Conservation (phyloP, 805 yeast genomes). For the Pichia manshurica region DNA sequence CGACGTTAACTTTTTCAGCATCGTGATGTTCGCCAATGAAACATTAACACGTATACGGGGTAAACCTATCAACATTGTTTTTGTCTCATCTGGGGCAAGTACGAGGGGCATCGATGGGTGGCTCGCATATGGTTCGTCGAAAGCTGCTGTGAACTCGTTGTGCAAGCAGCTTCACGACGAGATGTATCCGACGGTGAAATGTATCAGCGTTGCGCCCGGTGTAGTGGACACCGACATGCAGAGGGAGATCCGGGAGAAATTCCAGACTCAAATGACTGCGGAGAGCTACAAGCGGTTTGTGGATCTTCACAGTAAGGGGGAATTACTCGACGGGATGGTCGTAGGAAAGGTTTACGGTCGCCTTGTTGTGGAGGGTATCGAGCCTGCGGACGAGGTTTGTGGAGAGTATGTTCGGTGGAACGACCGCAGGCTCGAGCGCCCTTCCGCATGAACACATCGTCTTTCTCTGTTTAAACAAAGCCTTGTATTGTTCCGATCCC, state of each 20-base stretch:
- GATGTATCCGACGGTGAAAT: slow-evolving; percentile 47
- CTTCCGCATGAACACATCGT: no score
- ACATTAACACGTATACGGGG: slow-evolving; percentile 40
- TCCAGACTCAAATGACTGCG: slow-evolving; percentile 54
- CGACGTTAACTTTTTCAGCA: slow-evolving; percentile 74
- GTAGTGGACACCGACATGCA: slow-evolving; percentile 94
- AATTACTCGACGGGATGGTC: slow-evolving; percentile 59
- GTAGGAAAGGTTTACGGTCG: slow-evolving; percentile 71
- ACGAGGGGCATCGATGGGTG: slow-evolving; percentile 61
- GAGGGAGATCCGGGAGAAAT: slow-evolving; percentile 60
- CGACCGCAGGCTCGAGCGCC: background rate
- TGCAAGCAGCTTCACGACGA: slow-evolving; percentile 63
- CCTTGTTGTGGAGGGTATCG: slow-evolving; percentile 58
- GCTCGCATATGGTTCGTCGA: slow-evolving; percentile 89
- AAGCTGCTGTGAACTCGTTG: slow-evolving; percentile 84
- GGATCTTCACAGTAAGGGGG: slow-evolving; percentile 50
- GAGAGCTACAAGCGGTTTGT: slow-evolving; percentile 56
- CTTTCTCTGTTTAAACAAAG: no score
- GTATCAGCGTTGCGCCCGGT: slow-evolving; percentile 86
- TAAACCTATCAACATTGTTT: slow-evolving; percentile 47
- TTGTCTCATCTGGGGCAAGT: slow-evolving; percentile 89
- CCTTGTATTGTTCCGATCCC: no score
- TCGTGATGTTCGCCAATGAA: slow-evolving; percentile 51
- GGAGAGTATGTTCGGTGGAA: slow-evolving; percentile 62
- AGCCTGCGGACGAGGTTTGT: slow-evolving; percentile 45